These are phyloP conservation scores for Rhodotorula sp. DNA, from an alignment of 1,284 basidiomycete genomes.

Conservation along the genomic window DNA sequence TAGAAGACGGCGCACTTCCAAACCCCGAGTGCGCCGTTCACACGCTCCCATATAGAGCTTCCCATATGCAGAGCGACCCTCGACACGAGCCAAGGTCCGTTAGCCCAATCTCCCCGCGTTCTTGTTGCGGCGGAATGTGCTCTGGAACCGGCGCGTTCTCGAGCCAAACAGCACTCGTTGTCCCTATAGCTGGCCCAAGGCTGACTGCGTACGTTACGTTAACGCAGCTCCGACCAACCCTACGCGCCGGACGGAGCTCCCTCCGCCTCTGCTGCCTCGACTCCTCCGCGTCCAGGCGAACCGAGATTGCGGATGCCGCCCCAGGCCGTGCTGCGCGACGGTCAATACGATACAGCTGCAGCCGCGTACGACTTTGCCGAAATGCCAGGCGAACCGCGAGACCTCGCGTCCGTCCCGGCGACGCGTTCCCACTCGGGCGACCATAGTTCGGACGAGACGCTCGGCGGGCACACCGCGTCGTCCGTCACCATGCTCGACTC, in stretches of 20 bases:
- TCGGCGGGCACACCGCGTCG: constrained; percentile 11
- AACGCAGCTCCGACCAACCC: constrained; percentile 24
- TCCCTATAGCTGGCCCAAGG: too few relatives aligned
- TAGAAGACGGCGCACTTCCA: background rate
- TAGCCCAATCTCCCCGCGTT: too few relatives aligned
- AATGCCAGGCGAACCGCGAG: background rate
- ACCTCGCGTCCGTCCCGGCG: background rate
- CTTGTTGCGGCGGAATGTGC: background rate
- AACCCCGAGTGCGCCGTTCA: background rate
- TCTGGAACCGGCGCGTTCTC: background rate
- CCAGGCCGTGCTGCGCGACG: constrained; percentile 1
- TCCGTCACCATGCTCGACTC: constrained; percentile 26
- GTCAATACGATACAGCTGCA: background rate
- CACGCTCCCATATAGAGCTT: background rate
- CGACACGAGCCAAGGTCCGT: background rate
- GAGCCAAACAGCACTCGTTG: background rate
- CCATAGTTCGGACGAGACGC: constrained; percentile 10
- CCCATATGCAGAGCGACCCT: background rate
- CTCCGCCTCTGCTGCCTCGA: background rate
- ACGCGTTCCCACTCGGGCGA: background rate
- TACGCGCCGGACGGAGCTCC: constrained; percentile 6
- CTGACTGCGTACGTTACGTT: background rate
- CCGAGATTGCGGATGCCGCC: background rate
- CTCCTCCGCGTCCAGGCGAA: background rate
- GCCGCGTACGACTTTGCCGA: background rate